phyloP scores from a whole-genome alignment of 1,284 basidiomycete species.

The Trametes polyzona region DNA sequence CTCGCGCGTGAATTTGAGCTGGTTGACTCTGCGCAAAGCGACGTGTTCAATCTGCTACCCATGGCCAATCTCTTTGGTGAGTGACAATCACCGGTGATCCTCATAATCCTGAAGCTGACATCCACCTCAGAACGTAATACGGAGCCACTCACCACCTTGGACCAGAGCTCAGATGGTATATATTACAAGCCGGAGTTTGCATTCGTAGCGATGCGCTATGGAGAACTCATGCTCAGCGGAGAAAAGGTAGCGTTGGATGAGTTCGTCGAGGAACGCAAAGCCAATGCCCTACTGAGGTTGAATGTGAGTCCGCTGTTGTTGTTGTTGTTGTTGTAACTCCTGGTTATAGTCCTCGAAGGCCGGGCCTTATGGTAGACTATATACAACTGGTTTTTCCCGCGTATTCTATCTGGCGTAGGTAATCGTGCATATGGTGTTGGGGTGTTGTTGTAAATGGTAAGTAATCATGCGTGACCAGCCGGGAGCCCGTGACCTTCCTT shows the following conservation, averaged over 20 bases:
- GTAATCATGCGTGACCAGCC: no score
- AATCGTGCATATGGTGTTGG: no score
- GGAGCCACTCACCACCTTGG: neutral
- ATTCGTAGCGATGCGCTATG: neutral
- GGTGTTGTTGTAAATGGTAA: no score
- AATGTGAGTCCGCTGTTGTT: neutral
- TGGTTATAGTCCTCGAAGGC: no score
- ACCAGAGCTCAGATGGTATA: neutral
- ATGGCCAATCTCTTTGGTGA: neutral
- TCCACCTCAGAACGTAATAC: neutral
- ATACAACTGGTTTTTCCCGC: no score
- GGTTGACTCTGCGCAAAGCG: neutral
- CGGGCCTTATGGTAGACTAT: no score
- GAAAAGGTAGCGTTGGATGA: neutral
- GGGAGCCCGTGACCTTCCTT: no score
- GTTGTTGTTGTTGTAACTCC: no score
- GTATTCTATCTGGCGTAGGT: no score
- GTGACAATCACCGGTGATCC: no score
- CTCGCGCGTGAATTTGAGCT: neutral
- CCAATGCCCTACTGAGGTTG: neutral
- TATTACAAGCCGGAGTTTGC: constrained; percentile 9
- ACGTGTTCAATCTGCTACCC: constrained; percentile 1
- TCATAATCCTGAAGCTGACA: no score
- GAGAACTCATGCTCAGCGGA: neutral
- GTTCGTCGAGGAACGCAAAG: constrained; percentile 7